Percentiles rank a stretch among this genome's conserved stretches.
Evolutionary conservation across 768 basidiomycete genomes (phyloP).

Genomic region (Postia placenta): DNA sequence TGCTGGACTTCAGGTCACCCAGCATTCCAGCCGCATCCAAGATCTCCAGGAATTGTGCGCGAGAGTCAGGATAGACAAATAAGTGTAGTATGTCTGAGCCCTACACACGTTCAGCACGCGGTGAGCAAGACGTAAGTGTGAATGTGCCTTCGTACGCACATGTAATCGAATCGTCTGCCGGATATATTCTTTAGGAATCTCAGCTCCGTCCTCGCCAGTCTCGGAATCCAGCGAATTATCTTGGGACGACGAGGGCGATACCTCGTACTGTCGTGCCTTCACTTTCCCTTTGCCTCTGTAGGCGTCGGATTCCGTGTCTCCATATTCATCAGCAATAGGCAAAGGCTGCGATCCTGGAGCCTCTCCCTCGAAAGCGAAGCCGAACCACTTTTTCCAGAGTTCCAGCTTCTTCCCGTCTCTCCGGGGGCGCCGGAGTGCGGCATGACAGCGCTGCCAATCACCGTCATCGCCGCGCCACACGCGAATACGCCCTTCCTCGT

Average conservation of each 20-base stretch:
- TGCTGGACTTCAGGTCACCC: slow-evolving; percentile 17
- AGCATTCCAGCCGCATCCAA: slow-evolving; percentile 42
- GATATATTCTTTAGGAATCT: slow-evolving; percentile 34
- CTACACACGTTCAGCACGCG: slow-evolving; percentile 37
- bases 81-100: slow-evolving; percentile 46
- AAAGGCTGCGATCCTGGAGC: background rate
- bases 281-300: slow-evolving; percentile 6
- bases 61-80: slow-evolving; percentile 74
- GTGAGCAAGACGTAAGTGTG: slow-evolving; percentile 1
- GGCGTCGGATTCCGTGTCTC: slow-evolving; percentile 17
- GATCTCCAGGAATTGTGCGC: slow-evolving; percentile 57
- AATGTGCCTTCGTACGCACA: slow-evolving; percentile 36
- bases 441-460: slow-evolving; percentile 57
- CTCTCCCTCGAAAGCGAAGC: slow-evolving; percentile 17
- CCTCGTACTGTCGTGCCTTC: slow-evolving; percentile 1
- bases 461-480: slow-evolving; percentile 53
- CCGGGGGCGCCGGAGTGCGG: slow-evolving; percentile 44
- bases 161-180: slow-evolving; percentile 47
- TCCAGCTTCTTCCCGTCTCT: slow-evolving; percentile 74
- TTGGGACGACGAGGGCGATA: background rate
- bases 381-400: slow-evolving; percentile 70
- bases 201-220: slow-evolving; percentile 18
- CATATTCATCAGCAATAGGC: background rate
- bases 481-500: slow-evolving; percentile 4
- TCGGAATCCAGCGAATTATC: slow-evolving; percentile 10